These are phyloP conservation scores for Eudorina sp. DNA, from an alignment of 139 green algal genomes.

Conservation along the genomic window DNA sequence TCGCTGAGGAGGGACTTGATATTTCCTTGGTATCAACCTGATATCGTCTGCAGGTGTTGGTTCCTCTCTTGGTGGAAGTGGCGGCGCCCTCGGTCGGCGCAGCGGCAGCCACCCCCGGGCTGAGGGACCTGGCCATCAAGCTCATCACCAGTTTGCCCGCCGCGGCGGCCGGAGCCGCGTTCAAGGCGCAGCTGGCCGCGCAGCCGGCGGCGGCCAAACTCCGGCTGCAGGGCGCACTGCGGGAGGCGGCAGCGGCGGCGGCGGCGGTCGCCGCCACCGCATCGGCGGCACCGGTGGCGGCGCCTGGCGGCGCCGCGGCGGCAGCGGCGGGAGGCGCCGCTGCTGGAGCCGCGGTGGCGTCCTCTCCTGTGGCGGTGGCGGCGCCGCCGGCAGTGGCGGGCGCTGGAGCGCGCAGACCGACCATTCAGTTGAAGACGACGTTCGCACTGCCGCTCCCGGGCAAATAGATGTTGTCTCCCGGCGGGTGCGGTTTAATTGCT, in stretches of 20 bases:
- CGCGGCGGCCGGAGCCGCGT: conserved; percentile 50
- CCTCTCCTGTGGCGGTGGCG: neutral
- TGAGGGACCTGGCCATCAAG: conserved; percentile 59
- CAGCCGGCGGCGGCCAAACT: conserved; percentile 62
- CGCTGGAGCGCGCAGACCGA: conserved; percentile 24
- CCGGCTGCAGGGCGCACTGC: conserved; percentile 67
- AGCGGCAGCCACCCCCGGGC: neutral
- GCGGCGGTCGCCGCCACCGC: neutral
- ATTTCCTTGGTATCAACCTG: neutral
- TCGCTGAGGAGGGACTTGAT: too few relatives aligned
- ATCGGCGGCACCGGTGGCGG: neutral
- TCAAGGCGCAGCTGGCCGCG: conserved; percentile 57
- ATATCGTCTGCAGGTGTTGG: conserved; percentile 60
- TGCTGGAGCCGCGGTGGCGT: neutral
- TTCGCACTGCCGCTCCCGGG: conserved; percentile 52
- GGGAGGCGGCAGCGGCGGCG: conserved; percentile 23
- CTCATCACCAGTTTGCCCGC: conserved; percentile 65
- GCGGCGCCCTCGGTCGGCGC: conserved; percentile 16
- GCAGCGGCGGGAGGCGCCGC: neutral
- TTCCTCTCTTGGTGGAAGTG: conserved; percentile 67
- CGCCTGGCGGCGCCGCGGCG: neutral
- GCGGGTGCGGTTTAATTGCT: too few relatives aligned
- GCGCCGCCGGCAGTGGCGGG: neutral
- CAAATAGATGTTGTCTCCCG: too few relatives aligned
- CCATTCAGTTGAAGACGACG: conserved; percentile 63